Conservation (phyloP, 2,329 filamentous ascomycete species). For the Xylariaceae sp. region DNA sequence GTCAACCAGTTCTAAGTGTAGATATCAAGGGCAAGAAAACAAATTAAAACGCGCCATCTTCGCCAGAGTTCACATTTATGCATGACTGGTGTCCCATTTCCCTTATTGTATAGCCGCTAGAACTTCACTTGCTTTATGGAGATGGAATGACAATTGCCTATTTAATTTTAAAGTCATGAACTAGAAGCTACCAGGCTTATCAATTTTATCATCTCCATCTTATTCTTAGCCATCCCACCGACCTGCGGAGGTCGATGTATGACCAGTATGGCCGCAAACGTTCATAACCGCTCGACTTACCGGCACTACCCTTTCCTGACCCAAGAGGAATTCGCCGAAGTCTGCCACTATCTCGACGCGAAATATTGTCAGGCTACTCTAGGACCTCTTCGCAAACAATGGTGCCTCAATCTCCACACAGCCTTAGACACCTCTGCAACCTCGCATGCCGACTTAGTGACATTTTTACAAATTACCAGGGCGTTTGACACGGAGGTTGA, state of each 20-base stretch:
- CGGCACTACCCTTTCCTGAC: constrained; percentile 67
- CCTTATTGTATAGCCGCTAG: neutral
- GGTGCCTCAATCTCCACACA: constrained; percentile 61
- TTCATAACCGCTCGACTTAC: constrained; percentile 47
- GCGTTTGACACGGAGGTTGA: constrained; percentile 55
- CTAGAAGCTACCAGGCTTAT: constrained; percentile 1
- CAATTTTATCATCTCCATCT: neutral
- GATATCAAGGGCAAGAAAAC: too few relatives aligned
- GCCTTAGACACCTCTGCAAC: constrained; percentile 55
- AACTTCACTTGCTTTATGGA: neutral
- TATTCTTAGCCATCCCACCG: neutral
- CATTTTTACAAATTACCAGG: constrained; percentile 63
- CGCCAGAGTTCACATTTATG: neutral
- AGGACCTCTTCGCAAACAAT: constrained; percentile 59
- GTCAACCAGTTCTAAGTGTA: neutral
- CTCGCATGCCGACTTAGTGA: constrained; percentile 50
- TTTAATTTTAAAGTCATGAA: neutral
- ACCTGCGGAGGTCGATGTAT: neutral
- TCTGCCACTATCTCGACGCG: constrained; percentile 67
- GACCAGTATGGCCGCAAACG: constrained; percentile 6
- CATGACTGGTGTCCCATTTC: neutral
- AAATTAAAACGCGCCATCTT: neutral
- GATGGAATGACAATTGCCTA: neutral
- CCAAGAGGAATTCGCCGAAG: constrained; percentile 67
- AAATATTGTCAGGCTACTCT: constrained; percentile 65